Base-by-base conservation (phyloP, 345 rosid genomes). In the Camelina hispida region DNA sequence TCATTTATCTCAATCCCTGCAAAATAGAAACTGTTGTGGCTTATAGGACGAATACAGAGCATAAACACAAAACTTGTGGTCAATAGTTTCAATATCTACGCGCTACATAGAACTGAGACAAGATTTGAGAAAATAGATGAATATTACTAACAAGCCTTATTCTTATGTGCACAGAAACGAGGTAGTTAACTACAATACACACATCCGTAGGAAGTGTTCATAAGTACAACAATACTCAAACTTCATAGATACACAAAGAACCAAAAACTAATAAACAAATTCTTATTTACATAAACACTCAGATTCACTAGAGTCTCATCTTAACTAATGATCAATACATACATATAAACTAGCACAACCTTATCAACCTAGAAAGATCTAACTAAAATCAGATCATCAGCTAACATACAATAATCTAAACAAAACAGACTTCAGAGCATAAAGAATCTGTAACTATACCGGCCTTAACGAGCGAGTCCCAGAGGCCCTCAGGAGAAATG, bases 1-100 rank as follows among this genome's bases (percentile, higher is more conserved):
- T 93, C 98, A 56, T 85, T 90, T 54, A 93, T 85, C 85, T 90
- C 88, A 84, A 87, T 87, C 47, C 92, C 92, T 87, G 74, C 79
- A 85, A 80, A 72, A 68, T 61, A 75, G 54, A 78, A 76, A 76
- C 85, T 85, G 79, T 66, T 81, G 82, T 76, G 87, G 82, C 84
- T 87, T 81, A 83, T 84, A 83, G 87, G 79, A 67, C 68, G 82
- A 80, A 83, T 77, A 80, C 70, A 81, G 76, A 63, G 53, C 42
- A 55, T 12, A 55, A 46, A 17, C 69, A 59, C 25, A 62, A n/a
- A 53, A 15, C 2, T 23, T 9, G 37, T 37, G 42, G 38, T 52
- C 9, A 4, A 37, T 16, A 65, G 1, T 34, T 28, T 2, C 9
- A 5, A 9, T 15, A 1, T 43, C 11, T 51, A 66, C 37, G 18